Percentiles rank a stretch among this genome's conserved stretches.
Evolutionary conservation across 768 basidiomycete species (phyloP).

Genomic region (Boletus reticulatus): DNA sequence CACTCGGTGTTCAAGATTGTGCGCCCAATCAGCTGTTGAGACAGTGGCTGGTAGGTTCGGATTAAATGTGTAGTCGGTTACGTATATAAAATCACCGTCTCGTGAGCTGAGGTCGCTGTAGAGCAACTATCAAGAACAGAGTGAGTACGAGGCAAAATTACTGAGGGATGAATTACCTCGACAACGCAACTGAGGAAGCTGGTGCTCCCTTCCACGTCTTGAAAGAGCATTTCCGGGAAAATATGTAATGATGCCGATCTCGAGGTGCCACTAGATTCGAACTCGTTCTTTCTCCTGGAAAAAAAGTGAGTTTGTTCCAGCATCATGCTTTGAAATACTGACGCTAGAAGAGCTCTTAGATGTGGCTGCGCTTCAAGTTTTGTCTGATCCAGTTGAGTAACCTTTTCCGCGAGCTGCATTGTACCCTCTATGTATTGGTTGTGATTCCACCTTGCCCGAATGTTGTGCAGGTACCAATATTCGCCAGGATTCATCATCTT

Average conservation of each 20-base stretch:
- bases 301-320: slow-evolving; percentile 3
- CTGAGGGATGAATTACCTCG: slow-evolving; percentile 41
- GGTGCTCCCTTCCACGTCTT: slow-evolving; percentile 41
- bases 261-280: slow-evolving; percentile 18
- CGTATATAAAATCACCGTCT: slow-evolving; percentile 43
- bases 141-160: background rate
- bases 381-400: slow-evolving; percentile 41
- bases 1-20: slow-evolving; percentile 48
- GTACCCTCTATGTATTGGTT: slow-evolving; percentile 53
- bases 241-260: slow-evolving; percentile 24
- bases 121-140: slow-evolving; percentile 41
- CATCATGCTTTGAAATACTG: slow-evolving; percentile 19
- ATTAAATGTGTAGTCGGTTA: slow-evolving; percentile 66
- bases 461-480: slow-evolving; percentile 54
- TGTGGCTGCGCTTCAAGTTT: slow-evolving; percentile 34
- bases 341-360: slow-evolving; percentile 55
- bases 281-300: slow-evolving; percentile 50
- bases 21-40: slow-evolving; percentile 36
- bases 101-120: slow-evolving; percentile 34
- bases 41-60: slow-evolving; percentile 36
- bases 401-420: slow-evolving; percentile 43
- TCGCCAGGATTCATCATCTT: slow-evolving; percentile 45
- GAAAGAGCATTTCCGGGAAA: slow-evolving; percentile 47
- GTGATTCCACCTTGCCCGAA: slow-evolving; percentile 40
- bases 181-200: slow-evolving; percentile 54